These are phyloP conservation scores for Lentinula detonsa DNA, from an alignment of 768 basidiomycete species.

Conservation along the genomic window DNA sequence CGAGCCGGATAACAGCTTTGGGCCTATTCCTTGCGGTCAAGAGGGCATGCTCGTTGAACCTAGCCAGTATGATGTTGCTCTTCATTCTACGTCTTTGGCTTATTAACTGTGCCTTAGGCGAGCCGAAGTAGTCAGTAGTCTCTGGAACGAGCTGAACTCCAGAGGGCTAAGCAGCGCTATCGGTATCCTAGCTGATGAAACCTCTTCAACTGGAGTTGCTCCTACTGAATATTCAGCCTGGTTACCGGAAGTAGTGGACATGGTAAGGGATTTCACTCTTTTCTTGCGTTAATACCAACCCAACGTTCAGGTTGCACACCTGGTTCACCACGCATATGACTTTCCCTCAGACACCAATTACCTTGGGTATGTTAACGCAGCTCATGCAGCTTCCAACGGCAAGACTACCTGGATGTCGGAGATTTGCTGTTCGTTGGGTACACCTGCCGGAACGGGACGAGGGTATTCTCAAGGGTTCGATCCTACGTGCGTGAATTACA, in stretches of 20 bases:
- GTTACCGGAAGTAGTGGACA: constrained; percentile 26
- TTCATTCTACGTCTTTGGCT: not conserved
- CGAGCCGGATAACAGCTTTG: constrained; percentile 32
- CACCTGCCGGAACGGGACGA: constrained; percentile 25
- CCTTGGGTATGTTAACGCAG: constrained; percentile 20
- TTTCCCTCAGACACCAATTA: constrained; percentile 35
- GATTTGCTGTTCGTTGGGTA: constrained; percentile 29
- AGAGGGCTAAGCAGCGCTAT: constrained; percentile 23
- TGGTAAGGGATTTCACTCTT: constrained; percentile 12
- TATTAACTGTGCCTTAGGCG: constrained; percentile 17
- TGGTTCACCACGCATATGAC: constrained; percentile 41
- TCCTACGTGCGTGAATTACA: constrained; percentile 20
- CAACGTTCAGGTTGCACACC: constrained; percentile 23
- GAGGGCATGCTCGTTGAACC: constrained; percentile 40
- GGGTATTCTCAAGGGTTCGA: constrained; percentile 29
- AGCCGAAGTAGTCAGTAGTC: constrained; percentile 31
- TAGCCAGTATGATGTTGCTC: constrained; percentile 22
- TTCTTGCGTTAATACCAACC: not conserved
- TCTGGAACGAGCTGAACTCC: constrained; percentile 26
- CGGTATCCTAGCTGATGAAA: constrained; percentile 37
- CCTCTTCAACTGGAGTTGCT: constrained; percentile 24
- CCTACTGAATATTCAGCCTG: constrained; percentile 25
- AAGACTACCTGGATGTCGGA: constrained; percentile 35
- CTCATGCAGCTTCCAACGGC: constrained; percentile 20
- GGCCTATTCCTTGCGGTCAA: constrained; percentile 34